A percentile compares a stretch with the other conserved stretches of the same genome.
These are phyloP conservation scores for Solanum raphanifolium DNA, from an alignment of 257 asterid genomes.

Conservation along the genomic window DNA sequence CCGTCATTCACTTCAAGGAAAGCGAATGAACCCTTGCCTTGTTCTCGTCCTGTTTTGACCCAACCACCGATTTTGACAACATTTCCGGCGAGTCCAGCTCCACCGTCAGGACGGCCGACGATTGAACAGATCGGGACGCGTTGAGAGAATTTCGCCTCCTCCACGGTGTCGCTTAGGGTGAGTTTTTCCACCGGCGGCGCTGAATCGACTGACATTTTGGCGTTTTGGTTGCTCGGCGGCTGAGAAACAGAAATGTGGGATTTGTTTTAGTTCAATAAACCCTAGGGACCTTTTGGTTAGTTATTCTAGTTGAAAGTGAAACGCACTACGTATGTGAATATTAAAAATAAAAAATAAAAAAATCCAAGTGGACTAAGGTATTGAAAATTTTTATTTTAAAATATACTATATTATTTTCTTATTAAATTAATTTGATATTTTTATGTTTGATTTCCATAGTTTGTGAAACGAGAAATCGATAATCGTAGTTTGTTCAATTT, in stretches of 20 bases:
- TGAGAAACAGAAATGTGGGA: background rate
- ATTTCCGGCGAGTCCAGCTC: conserved; percentile 63
- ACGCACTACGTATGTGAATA: no score
- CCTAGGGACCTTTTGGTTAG: background rate
- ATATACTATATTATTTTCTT: no score
- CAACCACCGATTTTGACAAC: conserved; percentile 71
- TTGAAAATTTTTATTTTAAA: no score
- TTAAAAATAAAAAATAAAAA: no score
- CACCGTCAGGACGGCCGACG: conserved; percentile 62
- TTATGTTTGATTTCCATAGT: no score
- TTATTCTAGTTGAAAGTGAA: background rate
- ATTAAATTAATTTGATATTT: no score
- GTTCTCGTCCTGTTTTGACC: conserved; percentile 92
- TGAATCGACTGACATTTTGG: conserved; percentile 35
- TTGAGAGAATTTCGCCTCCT: conserved; percentile 58
- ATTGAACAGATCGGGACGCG: conserved; percentile 73
- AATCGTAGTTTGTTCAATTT: no score
- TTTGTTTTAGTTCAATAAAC: background rate
- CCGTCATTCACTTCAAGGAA: conserved; percentile 86
- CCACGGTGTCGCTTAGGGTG: conserved; percentile 23
- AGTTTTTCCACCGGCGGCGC: conserved; percentile 45
- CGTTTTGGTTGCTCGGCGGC: background rate
- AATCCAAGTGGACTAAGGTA: background rate
- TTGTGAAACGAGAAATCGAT: no score
- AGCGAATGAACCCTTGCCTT: conserved; percentile 73